These are phyloP conservation scores for Penicillium freii DNA, from an alignment of 2,329 filamentous ascomycete genomes.

Conservation along the genomic window DNA sequence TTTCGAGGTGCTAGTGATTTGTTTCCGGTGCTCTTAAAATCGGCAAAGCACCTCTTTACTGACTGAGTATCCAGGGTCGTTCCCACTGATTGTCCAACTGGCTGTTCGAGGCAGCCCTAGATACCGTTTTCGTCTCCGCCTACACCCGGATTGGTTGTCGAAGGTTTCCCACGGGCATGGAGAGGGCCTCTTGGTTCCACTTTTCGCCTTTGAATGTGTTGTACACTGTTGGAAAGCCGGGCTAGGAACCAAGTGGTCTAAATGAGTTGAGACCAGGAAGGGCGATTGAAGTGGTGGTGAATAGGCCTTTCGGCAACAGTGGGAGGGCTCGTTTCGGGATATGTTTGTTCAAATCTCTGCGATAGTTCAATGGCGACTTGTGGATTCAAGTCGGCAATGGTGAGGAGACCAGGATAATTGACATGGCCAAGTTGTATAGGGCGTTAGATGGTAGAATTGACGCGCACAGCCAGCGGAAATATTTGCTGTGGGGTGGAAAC, in stretches of 20 bases:
- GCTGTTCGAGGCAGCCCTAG: too few relatives aligned
- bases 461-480: neutral
- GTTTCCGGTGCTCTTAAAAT: too few relatives aligned
- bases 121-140: too few relatives aligned
- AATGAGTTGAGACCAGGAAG: neutral
- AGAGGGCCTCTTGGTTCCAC: neutral
- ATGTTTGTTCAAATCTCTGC: neutral
- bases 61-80: too few relatives aligned
- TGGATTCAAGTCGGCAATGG: neutral
- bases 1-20: too few relatives aligned
- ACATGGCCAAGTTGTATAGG: neutral
- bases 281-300: neutral
- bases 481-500: neutral
- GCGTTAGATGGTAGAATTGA: neutral
- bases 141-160: too few relatives aligned
- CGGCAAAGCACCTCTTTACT: too few relatives aligned
- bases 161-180: neutral
- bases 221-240: neutral
- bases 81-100: too few relatives aligned
- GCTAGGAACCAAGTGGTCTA: neutral
- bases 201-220: neutral
- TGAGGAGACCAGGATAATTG: neutral
- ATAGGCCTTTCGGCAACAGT: neutral
- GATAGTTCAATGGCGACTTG: neutral
- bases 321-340: neutral